Evolutionary conservation across 179 eudicot species (phyloP), one percentile per base, ranked within the genome.

Genomic region (Actinidia chinensis): DNA sequence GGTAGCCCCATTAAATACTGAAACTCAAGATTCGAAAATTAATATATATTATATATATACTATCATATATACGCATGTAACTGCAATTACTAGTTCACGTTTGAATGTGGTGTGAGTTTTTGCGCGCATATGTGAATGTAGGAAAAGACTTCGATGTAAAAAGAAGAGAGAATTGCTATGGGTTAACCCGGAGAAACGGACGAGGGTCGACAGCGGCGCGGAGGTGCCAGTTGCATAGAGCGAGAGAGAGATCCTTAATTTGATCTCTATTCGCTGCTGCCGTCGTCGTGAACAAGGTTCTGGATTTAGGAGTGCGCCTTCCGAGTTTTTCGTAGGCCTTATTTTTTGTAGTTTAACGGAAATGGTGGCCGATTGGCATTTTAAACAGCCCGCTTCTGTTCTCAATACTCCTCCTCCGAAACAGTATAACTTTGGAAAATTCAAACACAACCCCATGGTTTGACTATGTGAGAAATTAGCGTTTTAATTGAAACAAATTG

Each of bases 1-100:
- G 93, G 74, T 17, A 94, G 82, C 46, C 84, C 87, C 93, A 92
- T 93, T 33, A 5, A 46, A 63, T 60, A 76, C 76, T 22, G 61
- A 61, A 63, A 50, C 44, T 47, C 8, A 50, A 64, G 50, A 3
- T 11, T 8, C 80, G 28, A 23, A 18, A 28, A 6, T 7, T 64
- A 64, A 28, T 64, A 13, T 20, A 33, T 33, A n/a, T n/a, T n/a
- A n/a, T n/a, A n/a, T n/a, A n/a, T n/a, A n/a, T n/a, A n/a, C n/a
- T n/a, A n/a, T n/a, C n/a, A n/a, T n/a, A 25, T 28, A 67, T 7
- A 28, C 33, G 33, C 33, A 28, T 28, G 33, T 28, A 28, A 0
- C 33, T 28, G 33, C 33, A 28, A 28, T 0, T 28, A 28, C 33
- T 28, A 28, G 33, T 28, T 28, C 33, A 28, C 33, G 33, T 28